Conservation (phyloP, 2,329 filamentous ascomycete genomes). For the Aaosphaeria pasadenensis region DNA sequence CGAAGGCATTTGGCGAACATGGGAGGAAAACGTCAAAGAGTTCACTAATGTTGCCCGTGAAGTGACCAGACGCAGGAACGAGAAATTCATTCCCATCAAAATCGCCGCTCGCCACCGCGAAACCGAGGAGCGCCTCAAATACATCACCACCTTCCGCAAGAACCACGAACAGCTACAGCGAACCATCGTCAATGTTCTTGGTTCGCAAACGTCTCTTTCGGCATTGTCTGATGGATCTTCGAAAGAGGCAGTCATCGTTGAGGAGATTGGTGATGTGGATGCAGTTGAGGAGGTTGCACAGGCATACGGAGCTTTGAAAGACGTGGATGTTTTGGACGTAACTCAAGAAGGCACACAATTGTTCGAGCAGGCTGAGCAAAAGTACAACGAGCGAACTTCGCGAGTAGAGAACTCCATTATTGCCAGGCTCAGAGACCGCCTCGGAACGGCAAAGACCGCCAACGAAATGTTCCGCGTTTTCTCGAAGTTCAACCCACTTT, state of each 20-base stretch:
- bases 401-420: constrained; percentile 99
- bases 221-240: constrained; percentile 24
- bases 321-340: constrained; percentile 93
- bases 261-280: constrained; percentile 96
- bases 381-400: constrained; percentile 96
- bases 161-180: constrained; percentile 97
- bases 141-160: constrained; percentile 90
- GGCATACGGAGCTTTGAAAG: constrained; percentile 89
- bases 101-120: constrained; percentile 83
- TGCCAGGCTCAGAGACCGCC: constrained; percentile 81
- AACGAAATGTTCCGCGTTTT: constrained; percentile 99
- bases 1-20: constrained; percentile 81
- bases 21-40: constrained; percentile 96
- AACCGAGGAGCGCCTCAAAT: constrained; percentile 86
- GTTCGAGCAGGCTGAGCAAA: constrained; percentile 92
- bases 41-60: constrained; percentile 98
- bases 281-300: constrained; percentile 94
- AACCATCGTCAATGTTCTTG: constrained; percentile 96
- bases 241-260: constrained; percentile 64
- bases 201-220: constrained; percentile 56
- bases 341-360: constrained; percentile 82
- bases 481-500: constrained; percentile 98
- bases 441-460: constrained; percentile 93
- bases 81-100: constrained; percentile 99
- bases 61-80: constrained; percentile 86